These are phyloP conservation scores for Huntiella bhutanensis DNA, from an alignment of 2,329 filamentous ascomycete genomes.

Conservation along the genomic window DNA sequence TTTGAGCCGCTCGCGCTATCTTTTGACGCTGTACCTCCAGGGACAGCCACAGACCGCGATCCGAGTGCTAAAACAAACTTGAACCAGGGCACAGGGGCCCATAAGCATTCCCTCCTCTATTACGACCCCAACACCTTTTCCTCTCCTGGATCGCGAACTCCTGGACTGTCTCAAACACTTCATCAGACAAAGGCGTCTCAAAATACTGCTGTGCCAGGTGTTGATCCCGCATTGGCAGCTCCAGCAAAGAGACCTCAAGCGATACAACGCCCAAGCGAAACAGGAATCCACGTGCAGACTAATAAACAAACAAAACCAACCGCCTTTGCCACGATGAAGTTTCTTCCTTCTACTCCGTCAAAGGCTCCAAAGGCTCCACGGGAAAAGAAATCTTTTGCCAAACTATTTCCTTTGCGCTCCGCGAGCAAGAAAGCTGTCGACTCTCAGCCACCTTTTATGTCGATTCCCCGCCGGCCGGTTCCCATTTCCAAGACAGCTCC, in stretches of 20 bases:
- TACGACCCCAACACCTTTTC: neutral
- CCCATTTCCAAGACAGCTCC: conserved; percentile 7
- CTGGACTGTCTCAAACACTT: conserved; percentile 6
- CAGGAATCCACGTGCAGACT: neutral
- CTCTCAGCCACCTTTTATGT: conserved; percentile 16
- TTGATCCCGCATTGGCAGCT: conserved; percentile 1
- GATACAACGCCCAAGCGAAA: no score
- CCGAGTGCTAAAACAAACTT: neutral
- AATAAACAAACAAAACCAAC: conserved; percentile 2
- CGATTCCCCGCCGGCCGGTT: conserved; percentile 22
- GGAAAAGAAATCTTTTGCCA: conserved; percentile 12
- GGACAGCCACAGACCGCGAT: neutral
- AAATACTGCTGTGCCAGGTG: neutral
- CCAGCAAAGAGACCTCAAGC: neutral
- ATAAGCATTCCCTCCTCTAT: neutral
- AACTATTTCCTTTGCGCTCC: conserved; percentile 15
- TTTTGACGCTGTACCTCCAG: neutral
- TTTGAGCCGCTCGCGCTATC: conserved; percentile 12
- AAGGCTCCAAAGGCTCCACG: conserved; percentile 12
- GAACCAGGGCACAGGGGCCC: neutral
- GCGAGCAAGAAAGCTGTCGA: conserved; percentile 10
- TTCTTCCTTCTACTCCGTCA: conserved; percentile 4
- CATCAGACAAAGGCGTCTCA: conserved; percentile 5
- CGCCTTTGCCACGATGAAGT: conserved; percentile 12
- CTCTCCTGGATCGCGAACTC: neutral